Conservation (phyloP, 1,284 basidiomycete species). For the Tilletia caries region DNA sequence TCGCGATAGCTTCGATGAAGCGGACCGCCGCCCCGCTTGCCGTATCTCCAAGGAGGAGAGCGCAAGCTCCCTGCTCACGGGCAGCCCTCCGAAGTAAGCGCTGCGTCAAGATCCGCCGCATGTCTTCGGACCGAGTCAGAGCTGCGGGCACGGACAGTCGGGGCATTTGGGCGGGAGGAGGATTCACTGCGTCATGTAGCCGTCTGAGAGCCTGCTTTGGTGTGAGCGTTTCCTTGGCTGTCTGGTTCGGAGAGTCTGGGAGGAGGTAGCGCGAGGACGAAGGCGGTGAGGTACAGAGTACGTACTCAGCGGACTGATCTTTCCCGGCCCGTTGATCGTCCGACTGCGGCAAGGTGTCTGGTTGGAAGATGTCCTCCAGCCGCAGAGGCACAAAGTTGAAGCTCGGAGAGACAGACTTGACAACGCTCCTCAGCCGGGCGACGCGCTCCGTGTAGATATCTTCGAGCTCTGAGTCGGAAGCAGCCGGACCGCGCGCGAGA, state of each 20-base stretch:
- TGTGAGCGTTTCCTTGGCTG: slow-evolving; percentile 12
- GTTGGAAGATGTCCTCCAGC: slow-evolving; percentile 29
- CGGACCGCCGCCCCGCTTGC: slow-evolving; percentile 37
- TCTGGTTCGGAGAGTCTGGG: background rate
- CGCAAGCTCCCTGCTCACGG: slow-evolving; percentile 23
- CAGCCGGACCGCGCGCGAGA: background rate
- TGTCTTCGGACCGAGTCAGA: slow-evolving; percentile 40
- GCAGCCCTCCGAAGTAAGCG: slow-evolving; percentile 32
- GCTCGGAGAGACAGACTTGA: slow-evolving; percentile 4
- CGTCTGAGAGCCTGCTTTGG: slow-evolving; percentile 21
- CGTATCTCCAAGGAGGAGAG: slow-evolving; percentile 37
- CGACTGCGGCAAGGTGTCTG: background rate
- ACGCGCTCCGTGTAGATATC: background rate
- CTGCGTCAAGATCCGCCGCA: slow-evolving; percentile 32
- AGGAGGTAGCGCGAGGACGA: slow-evolving; percentile 6
- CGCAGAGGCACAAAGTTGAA: slow-evolving; percentile 31
- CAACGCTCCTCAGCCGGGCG: background rate
- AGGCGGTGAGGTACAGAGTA: slow-evolving; percentile 8
- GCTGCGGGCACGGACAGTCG: slow-evolving; percentile 32
- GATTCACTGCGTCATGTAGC: slow-evolving; percentile 29
- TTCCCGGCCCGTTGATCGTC: too few relatives aligned
- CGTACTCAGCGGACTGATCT: slow-evolving; percentile 4
- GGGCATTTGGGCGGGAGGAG: slow-evolving; percentile 22
- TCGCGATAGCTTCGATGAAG: slow-evolving; percentile 38
- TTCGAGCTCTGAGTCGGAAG: background rate